These are phyloP conservation scores for Triticum dicoccoides DNA, from an alignment of 176 grass and related monocot genomes.

Conservation along the genomic window DNA sequence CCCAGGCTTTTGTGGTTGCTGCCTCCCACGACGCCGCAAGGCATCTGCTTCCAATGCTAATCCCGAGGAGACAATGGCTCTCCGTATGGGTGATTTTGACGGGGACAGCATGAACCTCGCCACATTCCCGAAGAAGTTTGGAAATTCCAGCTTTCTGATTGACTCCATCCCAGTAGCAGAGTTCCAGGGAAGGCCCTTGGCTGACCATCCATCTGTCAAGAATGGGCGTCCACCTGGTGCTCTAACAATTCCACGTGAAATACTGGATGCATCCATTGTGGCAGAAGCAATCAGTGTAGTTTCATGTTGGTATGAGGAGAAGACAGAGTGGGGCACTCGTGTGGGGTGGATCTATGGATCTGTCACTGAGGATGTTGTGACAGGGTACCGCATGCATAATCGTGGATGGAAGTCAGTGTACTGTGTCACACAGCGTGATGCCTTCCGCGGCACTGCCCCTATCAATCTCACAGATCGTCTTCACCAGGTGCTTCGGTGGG, in stretches of 20 bases:
- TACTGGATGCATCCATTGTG: slow-evolving; percentile 81
- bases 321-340: slow-evolving; percentile 87
- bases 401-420: slow-evolving; percentile 98
- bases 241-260: slow-evolving; percentile 77
- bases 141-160: slow-evolving; percentile 89
- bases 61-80: slow-evolving; percentile 74
- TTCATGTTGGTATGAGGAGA: slow-evolving; percentile 99
- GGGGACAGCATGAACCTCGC: slow-evolving; percentile 79
- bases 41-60: slow-evolving; percentile 32
- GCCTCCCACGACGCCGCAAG: slow-evolving; percentile 59
- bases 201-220: slow-evolving; percentile 89
- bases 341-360: slow-evolving; percentile 98
- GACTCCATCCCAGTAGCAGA: slow-evolving; percentile 94
- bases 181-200: slow-evolving; percentile 90
- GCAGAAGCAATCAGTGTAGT: slow-evolving; percentile 95
- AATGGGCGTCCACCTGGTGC: slow-evolving; percentile 84
- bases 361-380: slow-evolving; percentile 95
- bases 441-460: slow-evolving; percentile 89
- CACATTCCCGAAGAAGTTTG: slow-evolving; percentile 87
- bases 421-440: slow-evolving; percentile 87
- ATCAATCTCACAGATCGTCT: slow-evolving; percentile 97
- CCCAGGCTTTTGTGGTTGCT: slow-evolving; percentile 60
- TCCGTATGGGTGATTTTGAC: slow-evolving; percentile 80
- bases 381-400: slow-evolving; percentile 98
- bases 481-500: slow-evolving; percentile 95